These are phyloP conservation scores for Penstemon newberryi DNA, from an alignment of 257 asterid genomes.

Conservation along the genomic window DNA sequence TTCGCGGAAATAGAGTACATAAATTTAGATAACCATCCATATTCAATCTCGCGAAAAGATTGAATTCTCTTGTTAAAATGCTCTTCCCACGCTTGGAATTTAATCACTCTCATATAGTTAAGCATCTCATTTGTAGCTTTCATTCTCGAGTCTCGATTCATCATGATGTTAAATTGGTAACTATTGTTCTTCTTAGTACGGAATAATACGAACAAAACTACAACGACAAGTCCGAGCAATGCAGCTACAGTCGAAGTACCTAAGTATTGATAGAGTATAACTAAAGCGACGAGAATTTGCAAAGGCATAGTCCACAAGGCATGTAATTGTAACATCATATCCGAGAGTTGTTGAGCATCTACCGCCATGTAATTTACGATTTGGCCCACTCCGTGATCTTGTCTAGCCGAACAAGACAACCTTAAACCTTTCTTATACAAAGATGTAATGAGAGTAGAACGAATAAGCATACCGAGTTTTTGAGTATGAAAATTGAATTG, in stretches of 20 bases:
- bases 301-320: constrained; percentile 81
- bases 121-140: constrained; percentile 93
- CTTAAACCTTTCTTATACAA: constrained; percentile 78
- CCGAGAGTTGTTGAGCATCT: constrained; percentile 93
- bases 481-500: constrained; percentile 88
- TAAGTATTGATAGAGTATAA: constrained; percentile 57
- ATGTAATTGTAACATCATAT: constrained; percentile 92
- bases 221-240: constrained; percentile 41
- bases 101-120: constrained; percentile 83
- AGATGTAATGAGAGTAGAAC: constrained; percentile 74
- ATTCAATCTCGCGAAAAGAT: constrained; percentile 65
- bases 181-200: constrained; percentile 59
- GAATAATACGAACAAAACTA: constrained; percentile 54
- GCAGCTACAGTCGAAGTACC: constrained; percentile 65
- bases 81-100: constrained; percentile 98
- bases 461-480: constrained; percentile 83
- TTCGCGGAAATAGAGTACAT: constrained; percentile 64
- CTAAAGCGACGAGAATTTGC: constrained; percentile 63
- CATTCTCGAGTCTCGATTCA: constrained; percentile 81
- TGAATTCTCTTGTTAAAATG: constrained; percentile 76
- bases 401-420: constrained; percentile 81
- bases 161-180: constrained; percentile 74
- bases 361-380: constrained; percentile 96
- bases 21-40: constrained; percentile 68
- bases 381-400: constrained; percentile 90